Percentiles rank a stretch among this genome's conserved stretches.
These are phyloP conservation scores for Arthrobotrys iridis DNA, from an alignment of 2,329 filamentous ascomycete species.

Conservation along the genomic window DNA sequence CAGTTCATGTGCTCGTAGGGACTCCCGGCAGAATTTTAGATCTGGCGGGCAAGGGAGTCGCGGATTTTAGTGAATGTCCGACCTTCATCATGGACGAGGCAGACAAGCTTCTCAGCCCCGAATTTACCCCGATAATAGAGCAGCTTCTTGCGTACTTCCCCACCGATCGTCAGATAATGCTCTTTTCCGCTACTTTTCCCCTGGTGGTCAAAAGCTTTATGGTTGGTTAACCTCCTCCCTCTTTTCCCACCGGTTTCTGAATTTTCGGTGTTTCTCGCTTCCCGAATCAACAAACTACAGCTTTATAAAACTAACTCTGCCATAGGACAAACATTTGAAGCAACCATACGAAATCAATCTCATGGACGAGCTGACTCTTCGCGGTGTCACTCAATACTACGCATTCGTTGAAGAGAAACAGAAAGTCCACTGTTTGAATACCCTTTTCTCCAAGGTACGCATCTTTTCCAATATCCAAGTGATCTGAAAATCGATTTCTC, in stretches of 20 bases:
- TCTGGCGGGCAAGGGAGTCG: constrained; percentile 93
- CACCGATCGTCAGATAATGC: constrained; percentile 98
- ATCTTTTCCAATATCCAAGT: background rate
- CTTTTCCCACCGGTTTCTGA: constrained; percentile 59
- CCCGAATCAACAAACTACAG: constrained; percentile 7
- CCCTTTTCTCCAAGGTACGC: constrained; percentile 83
- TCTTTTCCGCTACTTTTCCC: constrained; percentile 98
- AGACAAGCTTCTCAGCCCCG: constrained; percentile 93
- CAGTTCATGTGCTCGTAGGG: constrained; percentile 96
- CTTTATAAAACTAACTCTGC: background rate
- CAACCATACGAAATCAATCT: constrained; percentile 98
- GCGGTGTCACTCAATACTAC: constrained; percentile 99
- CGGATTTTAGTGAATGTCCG: constrained; percentile 92
- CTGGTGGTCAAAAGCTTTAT: constrained; percentile 96
- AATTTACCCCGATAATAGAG: constrained; percentile 98
- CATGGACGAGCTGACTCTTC: constrained; percentile 98
- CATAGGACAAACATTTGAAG: constrained; percentile 90
- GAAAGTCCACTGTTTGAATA: constrained; percentile 98
- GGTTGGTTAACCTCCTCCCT: constrained; percentile 60
- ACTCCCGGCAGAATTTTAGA: constrained; percentile 96
- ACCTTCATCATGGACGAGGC: constrained; percentile 99
- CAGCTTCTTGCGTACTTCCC: constrained; percentile 94
- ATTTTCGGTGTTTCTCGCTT: background rate
- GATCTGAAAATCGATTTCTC: background rate
- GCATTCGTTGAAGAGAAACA: constrained; percentile 99